Base-by-base conservation (phyloP, 257 asterid species). In the Pogostemon cablin region DNA sequence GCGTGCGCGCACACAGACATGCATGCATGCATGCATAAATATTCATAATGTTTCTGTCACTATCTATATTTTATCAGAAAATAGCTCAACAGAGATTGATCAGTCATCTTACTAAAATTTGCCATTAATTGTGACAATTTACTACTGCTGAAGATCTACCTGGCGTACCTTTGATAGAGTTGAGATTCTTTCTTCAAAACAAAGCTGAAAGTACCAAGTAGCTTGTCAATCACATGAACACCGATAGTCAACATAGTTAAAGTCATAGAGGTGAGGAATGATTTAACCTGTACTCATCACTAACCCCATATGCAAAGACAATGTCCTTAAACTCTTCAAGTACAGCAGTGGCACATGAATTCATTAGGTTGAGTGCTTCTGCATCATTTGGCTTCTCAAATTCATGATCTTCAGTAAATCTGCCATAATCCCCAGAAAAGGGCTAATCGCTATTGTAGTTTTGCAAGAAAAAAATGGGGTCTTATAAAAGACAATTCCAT, bases 381-480 rank as follows among this genome's bases (percentile, higher is more conserved):
- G 82, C 86, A 83, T 93, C 96, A 47, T 93, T 93, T 72, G 96
- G 96, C 85, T 90, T 90, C 86, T 90, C 89, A 79, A 90, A 90
- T 54, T 86, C 87, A 78, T 87, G 95, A 79, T 72, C 81, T 25
- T 90, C 90, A 57, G 90, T 81, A 88, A 93, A 93, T 63, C 97
- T 88, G 73, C 52, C 65, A 53, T 62, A 75, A 73, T n/a, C 56
- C 63, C 67, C 69, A 44, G 47, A 42, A 39, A 10, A 44, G 58
- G 66, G 41, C 46, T 3, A 20, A 20, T 20, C 25, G 25, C 54
- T 54, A 17, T 42, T 34, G 44, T 12, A 15, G 7, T 4, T n/a
- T 34, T 15, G 6, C 5, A 53, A 73, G 38, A 64, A 72, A 20
- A 11, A 63, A 20, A 20, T 20, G 65, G 35, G 54, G 42, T 60